phyloP scores from a whole-genome alignment of 257 asterid genomes.

The Oldenlandia corymbosa region DNA sequence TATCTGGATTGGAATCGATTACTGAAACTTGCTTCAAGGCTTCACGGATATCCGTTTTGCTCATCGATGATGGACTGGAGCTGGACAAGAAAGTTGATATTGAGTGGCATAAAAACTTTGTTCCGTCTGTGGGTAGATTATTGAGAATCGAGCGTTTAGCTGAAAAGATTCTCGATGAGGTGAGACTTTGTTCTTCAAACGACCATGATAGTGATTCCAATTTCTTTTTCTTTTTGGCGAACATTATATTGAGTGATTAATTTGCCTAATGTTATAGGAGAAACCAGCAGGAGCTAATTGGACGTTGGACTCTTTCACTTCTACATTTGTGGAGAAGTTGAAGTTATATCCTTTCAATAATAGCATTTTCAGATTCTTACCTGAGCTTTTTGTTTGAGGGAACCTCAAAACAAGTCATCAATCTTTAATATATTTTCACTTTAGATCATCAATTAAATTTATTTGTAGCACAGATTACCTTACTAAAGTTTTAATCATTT shows the following conservation, averaged over 20 bases:
- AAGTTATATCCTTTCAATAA: slow-evolving; percentile 70
- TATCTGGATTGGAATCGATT: slow-evolving; percentile 56
- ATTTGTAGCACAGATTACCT: too few species aligned
- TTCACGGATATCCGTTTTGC: slow-evolving; percentile 56
- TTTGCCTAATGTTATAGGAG: slow-evolving; percentile 44
- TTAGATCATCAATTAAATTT: too few species aligned
- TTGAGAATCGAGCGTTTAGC: slow-evolving; percentile 74
- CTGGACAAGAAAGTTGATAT: slow-evolving; percentile 54
- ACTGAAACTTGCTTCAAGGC: slow-evolving; percentile 61
- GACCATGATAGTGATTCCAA: too few species aligned
- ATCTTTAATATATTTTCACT: too few species aligned
- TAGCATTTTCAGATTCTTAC: slow-evolving; percentile 5
- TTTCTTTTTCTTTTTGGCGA: too few species aligned
- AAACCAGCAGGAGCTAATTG: slow-evolving; percentile 49
- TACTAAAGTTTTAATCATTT: too few species aligned
- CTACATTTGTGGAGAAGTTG: slow-evolving; percentile 40
- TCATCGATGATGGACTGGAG: slow-evolving; percentile 80
- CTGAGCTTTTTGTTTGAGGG: too few species aligned
- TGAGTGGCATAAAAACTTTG: slow-evolving; percentile 65
- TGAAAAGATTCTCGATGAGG: slow-evolving; percentile 74
- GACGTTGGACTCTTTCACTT: slow-evolving; percentile 65
- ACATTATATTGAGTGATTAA: too few species aligned
- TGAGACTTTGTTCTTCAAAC: slow-evolving; percentile 20
- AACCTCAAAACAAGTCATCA: too few species aligned
- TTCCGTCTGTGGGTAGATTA: slow-evolving; percentile 70